phyloP scores from a whole-genome alignment of 2,329 filamentous ascomycete species.

The Beauveria medogensis region DNA sequence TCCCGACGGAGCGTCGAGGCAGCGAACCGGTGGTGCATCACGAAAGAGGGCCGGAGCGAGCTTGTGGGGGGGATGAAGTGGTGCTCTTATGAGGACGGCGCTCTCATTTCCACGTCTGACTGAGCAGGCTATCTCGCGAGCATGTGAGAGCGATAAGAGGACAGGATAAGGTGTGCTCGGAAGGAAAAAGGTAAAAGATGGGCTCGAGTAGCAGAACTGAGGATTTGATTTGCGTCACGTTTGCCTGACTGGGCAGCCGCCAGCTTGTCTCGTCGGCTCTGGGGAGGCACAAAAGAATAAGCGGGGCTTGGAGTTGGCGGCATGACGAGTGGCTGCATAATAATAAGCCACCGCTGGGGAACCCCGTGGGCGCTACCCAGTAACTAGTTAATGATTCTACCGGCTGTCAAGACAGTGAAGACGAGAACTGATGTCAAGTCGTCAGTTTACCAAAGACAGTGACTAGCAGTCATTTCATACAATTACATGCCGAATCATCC shows the following conservation, averaged over 20 bases:
- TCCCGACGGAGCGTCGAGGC: constrained; percentile 21
- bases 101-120: constrained; percentile 9
- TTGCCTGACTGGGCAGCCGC: not conserved
- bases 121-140: not conserved
- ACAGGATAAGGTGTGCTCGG: not conserved
- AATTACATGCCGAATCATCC: no score
- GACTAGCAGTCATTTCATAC: no score
- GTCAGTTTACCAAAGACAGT: no score
- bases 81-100: constrained; percentile 6
- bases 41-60: not conserved
- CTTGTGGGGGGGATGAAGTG: not conserved
- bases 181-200: not conserved
- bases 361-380: not conserved
- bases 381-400: not conserved
- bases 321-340: constrained; percentile 3
- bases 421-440: no score
- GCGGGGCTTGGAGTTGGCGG: not conserved
- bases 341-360: constrained; percentile 6
- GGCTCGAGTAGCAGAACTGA: not conserved
- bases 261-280: constrained; percentile 1
- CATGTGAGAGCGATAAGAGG: not conserved
- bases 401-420: not conserved
- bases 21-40: constrained; percentile 18
- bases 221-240: not conserved
- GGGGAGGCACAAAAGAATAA: constrained; percentile 1